Evolutionary conservation across 768 basidiomycete genomes (phyloP).

Genomic region (Tricholoma saponaceum): DNA sequence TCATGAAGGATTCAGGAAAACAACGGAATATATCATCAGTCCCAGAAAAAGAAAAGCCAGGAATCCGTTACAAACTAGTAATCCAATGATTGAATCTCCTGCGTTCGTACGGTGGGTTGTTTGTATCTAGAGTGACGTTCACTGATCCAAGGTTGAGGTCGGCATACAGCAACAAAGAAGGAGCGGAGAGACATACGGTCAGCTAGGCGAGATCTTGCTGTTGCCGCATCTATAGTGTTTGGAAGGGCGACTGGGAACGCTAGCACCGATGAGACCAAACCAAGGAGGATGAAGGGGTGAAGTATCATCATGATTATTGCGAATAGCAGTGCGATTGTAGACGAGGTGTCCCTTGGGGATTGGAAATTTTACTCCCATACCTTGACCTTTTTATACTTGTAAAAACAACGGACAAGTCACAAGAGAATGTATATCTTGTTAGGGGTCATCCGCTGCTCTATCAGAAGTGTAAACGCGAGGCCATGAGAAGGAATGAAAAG

Average conservation of each 20-base stretch:
- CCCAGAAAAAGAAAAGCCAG: not conserved
- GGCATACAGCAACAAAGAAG: too few species aligned
- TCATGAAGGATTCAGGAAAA: constrained; percentile 1
- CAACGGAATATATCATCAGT: not conserved
- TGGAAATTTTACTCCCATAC: too few species aligned
- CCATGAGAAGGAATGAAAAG: too few species aligned
- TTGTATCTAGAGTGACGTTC: constrained; percentile 15
- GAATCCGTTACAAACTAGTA: constrained; percentile 30
- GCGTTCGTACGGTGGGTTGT: constrained; percentile 32
- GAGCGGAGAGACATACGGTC: constrained; percentile 17
- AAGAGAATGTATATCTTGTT: too few species aligned
- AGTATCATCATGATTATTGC: constrained; percentile 7
- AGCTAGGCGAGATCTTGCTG: constrained; percentile 31
- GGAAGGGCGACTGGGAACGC: constrained; percentile 24
- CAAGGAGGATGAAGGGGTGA: constrained; percentile 10
- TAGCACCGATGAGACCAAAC: constrained; percentile 10
- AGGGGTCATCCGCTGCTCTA: too few species aligned
- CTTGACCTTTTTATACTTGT: too few species aligned
- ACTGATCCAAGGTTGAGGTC: too few species aligned
- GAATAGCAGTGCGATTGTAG: too few species aligned
- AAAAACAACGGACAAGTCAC: too few species aligned
- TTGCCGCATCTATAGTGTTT: constrained; percentile 26
- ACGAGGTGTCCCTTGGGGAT: too few species aligned
- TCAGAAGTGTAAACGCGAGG: too few species aligned
- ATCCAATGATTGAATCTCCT: constrained; percentile 45